These are phyloP conservation scores for Metroxylon sagu DNA, from an alignment of 176 grass and related monocot genomes.

Conservation along the genomic window DNA sequence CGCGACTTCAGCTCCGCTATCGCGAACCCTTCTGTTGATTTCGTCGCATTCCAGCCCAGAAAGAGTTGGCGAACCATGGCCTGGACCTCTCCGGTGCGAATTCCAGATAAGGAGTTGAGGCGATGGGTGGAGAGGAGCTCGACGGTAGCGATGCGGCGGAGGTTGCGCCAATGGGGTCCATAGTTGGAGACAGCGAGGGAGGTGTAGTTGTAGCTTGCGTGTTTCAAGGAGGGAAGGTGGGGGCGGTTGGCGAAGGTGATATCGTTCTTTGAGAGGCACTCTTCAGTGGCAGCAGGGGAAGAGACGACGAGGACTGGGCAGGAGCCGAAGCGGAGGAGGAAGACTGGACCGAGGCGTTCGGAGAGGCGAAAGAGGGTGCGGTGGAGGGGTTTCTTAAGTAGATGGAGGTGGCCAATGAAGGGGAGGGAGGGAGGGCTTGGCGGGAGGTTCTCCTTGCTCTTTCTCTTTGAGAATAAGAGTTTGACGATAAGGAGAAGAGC, in stretches of 20 bases:
- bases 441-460: neutral
- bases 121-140: slow-evolving; percentile 37
- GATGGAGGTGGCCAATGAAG: slow-evolving; percentile 63
- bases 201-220: slow-evolving; percentile 30
- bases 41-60: neutral
- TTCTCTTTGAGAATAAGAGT: neutral
- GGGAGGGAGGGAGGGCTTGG: slow-evolving; percentile 38
- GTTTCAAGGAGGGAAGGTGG: slow-evolving; percentile 23
- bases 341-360: slow-evolving; percentile 24
- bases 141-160: slow-evolving; percentile 39
- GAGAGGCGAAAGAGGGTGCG: slow-evolving; percentile 28
- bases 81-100: slow-evolving; percentile 35
- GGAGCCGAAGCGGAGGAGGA: slow-evolving; percentile 43
- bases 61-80: slow-evolving; percentile 19
- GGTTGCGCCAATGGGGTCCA: slow-evolving; percentile 43
- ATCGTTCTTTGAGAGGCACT: slow-evolving; percentile 59
- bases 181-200: slow-evolving; percentile 24
- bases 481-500: no score
- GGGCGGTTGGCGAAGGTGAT: slow-evolving; percentile 40
- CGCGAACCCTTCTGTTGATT: neutral
- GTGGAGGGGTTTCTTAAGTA: slow-evolving; percentile 46
- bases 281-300: slow-evolving; percentile 26
- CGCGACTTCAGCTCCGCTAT: slow-evolving; percentile 19
- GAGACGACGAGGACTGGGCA: slow-evolving; percentile 51
- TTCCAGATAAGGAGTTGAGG: slow-evolving; percentile 24